Base-by-base conservation (phyloP, 2,329 filamentous ascomycete species). In the Pestalotiopsis sp. region DNA sequence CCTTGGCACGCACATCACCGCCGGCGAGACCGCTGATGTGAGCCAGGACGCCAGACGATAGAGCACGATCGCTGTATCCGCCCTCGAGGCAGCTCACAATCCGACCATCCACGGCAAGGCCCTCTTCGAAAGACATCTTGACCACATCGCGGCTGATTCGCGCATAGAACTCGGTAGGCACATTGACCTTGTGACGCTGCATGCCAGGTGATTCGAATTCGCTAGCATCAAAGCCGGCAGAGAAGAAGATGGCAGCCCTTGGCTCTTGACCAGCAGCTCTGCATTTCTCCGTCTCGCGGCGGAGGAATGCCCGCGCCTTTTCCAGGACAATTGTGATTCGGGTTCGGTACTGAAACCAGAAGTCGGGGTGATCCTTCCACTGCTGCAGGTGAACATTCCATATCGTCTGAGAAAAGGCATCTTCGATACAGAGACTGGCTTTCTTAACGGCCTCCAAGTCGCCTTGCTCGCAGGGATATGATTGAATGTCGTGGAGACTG, bases 401-500 rank as follows among this genome's bases (percentile, higher is more conserved):
- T 65, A 98, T 90, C 9, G 90, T 95, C 79, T 99, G 96, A 1
- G 93, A 92, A 77, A 99, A 96, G 0, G 95, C 94, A 75, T 95
- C 95, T 70, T 98, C 95, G 71, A 99, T 91, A 78, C 97, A 98
- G 31, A 98, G 82, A 82, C 95, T 98, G 1, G 97, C 96, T 74
- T 95, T 97, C 77, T 92, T 93, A 65, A 98, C 91, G 80, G 98
- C 98, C 25, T 96, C 93, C 69, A 92, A 89, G 70, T 98, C 95
- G n/a, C 95, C 96, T 78, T 88, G 89, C 79, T 99, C 96, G 78
- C 96, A 99, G 0, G 97, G 96, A 76, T 97, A 99, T 0, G 95
- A 98, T 80, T 99, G 98, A 83, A 99, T 98, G 77, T 99, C 96
- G 79, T 99, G 96, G 58, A 99, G 80, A 78, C 95, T 98, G 80